Evolutionary conservation across 371 early-diverging fungal species (phyloP).

Genomic region (Zancudomyces culisetae): DNA sequence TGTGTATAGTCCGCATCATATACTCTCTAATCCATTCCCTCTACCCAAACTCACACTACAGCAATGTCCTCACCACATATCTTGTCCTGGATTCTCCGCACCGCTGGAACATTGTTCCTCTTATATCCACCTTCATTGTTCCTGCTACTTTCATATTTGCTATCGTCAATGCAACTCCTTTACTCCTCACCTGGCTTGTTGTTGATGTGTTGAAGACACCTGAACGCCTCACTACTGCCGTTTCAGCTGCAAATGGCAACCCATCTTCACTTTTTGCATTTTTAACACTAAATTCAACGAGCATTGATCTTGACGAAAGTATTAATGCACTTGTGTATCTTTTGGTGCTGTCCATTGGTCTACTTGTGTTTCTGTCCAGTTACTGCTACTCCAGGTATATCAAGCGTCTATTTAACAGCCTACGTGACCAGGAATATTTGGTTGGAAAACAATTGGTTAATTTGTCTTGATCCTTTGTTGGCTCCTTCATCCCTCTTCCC

Average conservation of each 20-base stretch:
- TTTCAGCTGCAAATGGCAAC: too few relatives aligned
- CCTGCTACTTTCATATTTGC: too few relatives aligned
- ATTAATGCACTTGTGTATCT: background rate
- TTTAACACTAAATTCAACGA: too few relatives aligned
- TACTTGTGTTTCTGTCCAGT: too few relatives aligned
- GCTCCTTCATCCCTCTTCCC: background rate
- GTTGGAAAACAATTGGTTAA: slow-evolving; percentile 44
- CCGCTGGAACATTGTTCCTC: background rate
- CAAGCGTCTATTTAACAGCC: slow-evolving; percentile 26
- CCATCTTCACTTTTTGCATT: too few relatives aligned
- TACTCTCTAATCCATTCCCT: background rate
- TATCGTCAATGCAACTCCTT: too few relatives aligned
- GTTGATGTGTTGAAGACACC: too few relatives aligned
- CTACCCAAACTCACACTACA: background rate
- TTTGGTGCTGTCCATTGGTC: background rate
- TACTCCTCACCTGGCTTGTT: too few relatives aligned
- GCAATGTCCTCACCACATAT: background rate
- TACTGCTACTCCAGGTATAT: background rate
- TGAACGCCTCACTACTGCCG: too few relatives aligned
- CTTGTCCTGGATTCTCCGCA: background rate
- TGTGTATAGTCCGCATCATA: background rate
- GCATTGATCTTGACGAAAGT: background rate
- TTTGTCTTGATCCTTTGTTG: slow-evolving; percentile 4
- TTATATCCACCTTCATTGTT: background rate
- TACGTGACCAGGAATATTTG: slow-evolving; percentile 42